Conservation (phyloP, 768 basidiomycete genomes). For the Pulveroboletus sp. region DNA sequence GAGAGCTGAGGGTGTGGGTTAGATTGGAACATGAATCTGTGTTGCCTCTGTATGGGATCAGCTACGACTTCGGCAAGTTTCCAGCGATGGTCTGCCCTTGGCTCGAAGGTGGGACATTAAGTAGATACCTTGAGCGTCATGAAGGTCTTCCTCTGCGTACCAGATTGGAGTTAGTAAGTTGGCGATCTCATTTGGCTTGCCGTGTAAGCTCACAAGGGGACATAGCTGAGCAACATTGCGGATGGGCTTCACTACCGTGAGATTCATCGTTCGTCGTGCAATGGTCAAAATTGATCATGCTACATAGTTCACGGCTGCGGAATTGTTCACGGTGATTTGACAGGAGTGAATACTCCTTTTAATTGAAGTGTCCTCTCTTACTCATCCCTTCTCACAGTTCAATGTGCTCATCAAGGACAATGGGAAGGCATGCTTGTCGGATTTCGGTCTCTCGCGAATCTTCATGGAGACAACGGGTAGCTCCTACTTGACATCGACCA, state of each 20-base stretch:
- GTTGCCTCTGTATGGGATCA: constrained; percentile 28
- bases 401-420: constrained; percentile 35
- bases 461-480: constrained; percentile 21
- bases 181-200: neutral
- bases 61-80: constrained; percentile 28
- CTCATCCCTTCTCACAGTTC: constrained; percentile 17
- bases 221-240: constrained; percentile 17
- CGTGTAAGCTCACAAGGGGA: neutral
- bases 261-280: neutral
- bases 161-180: constrained; percentile 18
- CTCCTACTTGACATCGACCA: constrained; percentile 27
- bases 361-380: neutral
- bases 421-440: constrained; percentile 31
- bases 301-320: constrained; percentile 17
- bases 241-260: constrained; percentile 23
- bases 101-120: constrained; percentile 30
- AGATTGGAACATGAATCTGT: constrained; percentile 27
- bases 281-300: neutral
- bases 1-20: constrained; percentile 24
- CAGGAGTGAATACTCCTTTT: constrained; percentile 40
- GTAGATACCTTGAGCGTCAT: constrained; percentile 18
- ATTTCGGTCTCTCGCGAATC: constrained; percentile 36
- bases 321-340: constrained; percentile 45
- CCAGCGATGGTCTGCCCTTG: constrained; percentile 35
- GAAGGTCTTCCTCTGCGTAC: constrained; percentile 2